Evolutionary conservation across 2,329 filamentous ascomycete species (phyloP), one percentile per base, ranked within the genome.

Genomic region (Dactylellina cionopaga): DNA sequence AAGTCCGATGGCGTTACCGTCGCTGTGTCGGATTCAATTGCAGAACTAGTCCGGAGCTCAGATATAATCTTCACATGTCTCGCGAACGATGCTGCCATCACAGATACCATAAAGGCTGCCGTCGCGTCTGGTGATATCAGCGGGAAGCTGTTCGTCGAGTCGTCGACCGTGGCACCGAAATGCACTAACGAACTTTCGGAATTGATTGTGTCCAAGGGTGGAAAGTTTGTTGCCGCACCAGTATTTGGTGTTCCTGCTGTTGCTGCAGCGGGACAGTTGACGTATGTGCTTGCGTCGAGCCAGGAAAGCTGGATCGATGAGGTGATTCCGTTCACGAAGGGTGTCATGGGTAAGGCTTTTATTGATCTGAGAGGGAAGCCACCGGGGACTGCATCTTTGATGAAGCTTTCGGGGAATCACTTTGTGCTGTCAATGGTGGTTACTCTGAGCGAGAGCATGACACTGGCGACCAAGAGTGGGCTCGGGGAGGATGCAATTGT

Each of bases 351-450:
- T 1, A 85, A 86, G 31, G 85, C 84, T 0, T 86, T 88, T 74
- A 88, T 96, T 70, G 87, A 94, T 78, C 89, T 92, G 80, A 84
- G 84, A 44, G 87, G 85, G 74, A 85, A 91, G 80, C 85, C 89
- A 0, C 88, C 89, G 51, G 86, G 89, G 56, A 87, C 87, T 58
- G 88, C 92, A 3, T 85, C 88, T 1, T 85, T 87, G 46, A 83
- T 96, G 49, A 95, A 96, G 81, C 83, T 96, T 17, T 85, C 96
- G 7, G 92, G 93, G 65, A 96, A 96, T 80, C 91, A 90, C 0
- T 93, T 96, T 79, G 85, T 96, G 76, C 79, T 96, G 39, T 90
- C 91, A 81, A 93, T 93, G 85, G 86, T 75, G 19, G 29, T 74
- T 78, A 85, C 91, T 55, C 82, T 96, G 2, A 88, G 90, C 1